These are phyloP conservation scores for Dryadomyces sulphureus DNA, from an alignment of 2,329 filamentous ascomycete genomes.

Conservation along the genomic window DNA sequence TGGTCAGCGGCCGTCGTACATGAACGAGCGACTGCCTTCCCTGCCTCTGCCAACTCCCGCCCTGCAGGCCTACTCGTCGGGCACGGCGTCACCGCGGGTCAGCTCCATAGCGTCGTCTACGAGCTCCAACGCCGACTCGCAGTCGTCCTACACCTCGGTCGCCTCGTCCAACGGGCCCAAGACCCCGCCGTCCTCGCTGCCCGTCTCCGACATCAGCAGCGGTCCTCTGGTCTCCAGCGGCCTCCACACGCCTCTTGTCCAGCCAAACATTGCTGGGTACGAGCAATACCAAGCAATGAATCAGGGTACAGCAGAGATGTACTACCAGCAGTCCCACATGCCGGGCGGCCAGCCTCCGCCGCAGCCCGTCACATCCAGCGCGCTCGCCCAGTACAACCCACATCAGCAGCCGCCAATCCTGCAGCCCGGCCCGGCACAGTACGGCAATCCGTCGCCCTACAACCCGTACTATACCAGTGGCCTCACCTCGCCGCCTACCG, in stretches of 20 bases:
- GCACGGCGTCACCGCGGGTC: constrained; percentile 60
- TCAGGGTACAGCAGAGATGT: constrained; percentile 67
- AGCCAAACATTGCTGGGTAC: constrained; percentile 22
- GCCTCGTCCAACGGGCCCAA: constrained; percentile 51
- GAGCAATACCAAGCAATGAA: constrained; percentile 55
- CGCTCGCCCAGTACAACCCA: constrained; percentile 57
- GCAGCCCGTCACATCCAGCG: constrained; percentile 60
- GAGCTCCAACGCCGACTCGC: constrained; percentile 35
- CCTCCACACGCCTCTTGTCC: constrained; percentile 25
- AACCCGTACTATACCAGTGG: constrained; percentile 63
- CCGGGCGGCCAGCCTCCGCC: constrained; percentile 61
- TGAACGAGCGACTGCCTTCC: constrained; percentile 58
- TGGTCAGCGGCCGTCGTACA: constrained; percentile 49
- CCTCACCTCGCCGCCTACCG: constrained; percentile 63
- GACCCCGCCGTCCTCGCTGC: constrained; percentile 55
- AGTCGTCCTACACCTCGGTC: constrained; percentile 39
- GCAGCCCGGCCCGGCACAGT: constrained; percentile 57
- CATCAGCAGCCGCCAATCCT: constrained; percentile 63
- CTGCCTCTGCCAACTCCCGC: constrained; percentile 50
- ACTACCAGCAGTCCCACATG: constrained; percentile 65
- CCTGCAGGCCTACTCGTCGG: constrained; percentile 55
- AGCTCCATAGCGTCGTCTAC: constrained; percentile 54
- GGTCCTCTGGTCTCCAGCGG: constrained; percentile 12
- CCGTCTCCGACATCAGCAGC: constrained; percentile 22
- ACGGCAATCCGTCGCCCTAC: constrained; percentile 47